Base-by-base conservation (phyloP, 2,329 filamentous ascomycete species). In the Nigrospora sphaerica region DNA sequence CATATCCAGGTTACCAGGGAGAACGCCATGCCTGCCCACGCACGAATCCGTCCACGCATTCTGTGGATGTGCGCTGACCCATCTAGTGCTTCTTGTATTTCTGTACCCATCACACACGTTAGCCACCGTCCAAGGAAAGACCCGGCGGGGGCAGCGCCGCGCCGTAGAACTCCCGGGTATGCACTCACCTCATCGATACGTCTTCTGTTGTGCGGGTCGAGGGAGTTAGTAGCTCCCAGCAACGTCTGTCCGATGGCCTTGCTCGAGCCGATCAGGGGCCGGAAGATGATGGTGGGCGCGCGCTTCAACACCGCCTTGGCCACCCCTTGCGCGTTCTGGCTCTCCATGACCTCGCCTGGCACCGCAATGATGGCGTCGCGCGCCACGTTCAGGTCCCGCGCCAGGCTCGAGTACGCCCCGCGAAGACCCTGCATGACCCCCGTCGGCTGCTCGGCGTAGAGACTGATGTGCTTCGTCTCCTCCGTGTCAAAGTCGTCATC, bases 351-450 rank as follows among this genome's bases (percentile, higher is more conserved):
- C 62, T 97, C 92, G 0, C 86, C 88, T 1, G 93, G 92, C 23
- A 98, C 88, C 1, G 92, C 93, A 57, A 98, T 92, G 48, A 98
- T 89, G 11, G 92, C 93, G 66, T 98, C 90, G 47, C 85, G 77
- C 1, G 93, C 88, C 39, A 91, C 74, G 35, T 92, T 76, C n/a
- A 98, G 73, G 63, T 98, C 95, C 32, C 90, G 81, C 50, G 91
- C 83, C 28, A 98, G 74, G 45, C 90, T 88, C 28, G 83, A 74
- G 57, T 91, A 92, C 4, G 90, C 93, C 12, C 87, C 87, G 3
- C 86, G 78, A 14, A 98, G 72, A 4, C 93, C 93, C 56, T 95
- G 88, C 4, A 92, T 75, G 3, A 98, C 86, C 2, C 88, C 88
- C 2, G 93, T 80, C 1, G 95, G 95, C 61, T 97, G 93, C 56